These are phyloP conservation scores for Durio zibethinus DNA, from an alignment of 345 rosid species.

Conservation along the genomic window DNA sequence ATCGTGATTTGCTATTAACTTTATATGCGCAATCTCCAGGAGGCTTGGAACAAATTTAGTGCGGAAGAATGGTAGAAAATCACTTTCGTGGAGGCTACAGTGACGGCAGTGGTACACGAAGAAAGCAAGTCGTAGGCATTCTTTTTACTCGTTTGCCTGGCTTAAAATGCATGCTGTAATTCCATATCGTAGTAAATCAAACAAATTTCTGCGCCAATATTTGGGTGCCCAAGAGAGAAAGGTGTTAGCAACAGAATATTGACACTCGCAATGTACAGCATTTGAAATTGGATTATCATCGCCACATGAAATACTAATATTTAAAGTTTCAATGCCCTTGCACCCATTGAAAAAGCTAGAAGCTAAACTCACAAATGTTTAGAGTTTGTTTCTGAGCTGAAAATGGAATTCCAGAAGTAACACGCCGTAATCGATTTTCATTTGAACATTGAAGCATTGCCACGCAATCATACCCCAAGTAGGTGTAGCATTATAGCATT, in stretches of 20 bases:
- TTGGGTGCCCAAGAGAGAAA: background rate
- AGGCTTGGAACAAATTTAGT: constrained; percentile 70
- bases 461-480: constrained; percentile 39
- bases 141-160: background rate
- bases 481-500: constrained; percentile 83
- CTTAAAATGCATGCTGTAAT: background rate
- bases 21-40: constrained; percentile 33
- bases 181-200: background rate
- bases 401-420: constrained; percentile 1
- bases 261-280: background rate
- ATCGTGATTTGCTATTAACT: background rate
- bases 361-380: background rate
- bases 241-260: background rate
- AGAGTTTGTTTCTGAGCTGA: background rate
- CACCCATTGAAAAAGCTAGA: background rate
- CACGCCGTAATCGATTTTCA: background rate
- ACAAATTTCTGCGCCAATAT: background rate
- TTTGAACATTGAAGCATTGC: background rate
- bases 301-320: background rate
- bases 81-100: background rate
- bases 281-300: background rate
- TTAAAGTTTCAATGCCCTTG: background rate
- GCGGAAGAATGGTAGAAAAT: constrained; percentile 45
- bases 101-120: background rate
- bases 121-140: background rate